phyloP scores from a whole-genome alignment of 1,284 basidiomycete genomes.

The Macrocystidia cucumis region DNA sequence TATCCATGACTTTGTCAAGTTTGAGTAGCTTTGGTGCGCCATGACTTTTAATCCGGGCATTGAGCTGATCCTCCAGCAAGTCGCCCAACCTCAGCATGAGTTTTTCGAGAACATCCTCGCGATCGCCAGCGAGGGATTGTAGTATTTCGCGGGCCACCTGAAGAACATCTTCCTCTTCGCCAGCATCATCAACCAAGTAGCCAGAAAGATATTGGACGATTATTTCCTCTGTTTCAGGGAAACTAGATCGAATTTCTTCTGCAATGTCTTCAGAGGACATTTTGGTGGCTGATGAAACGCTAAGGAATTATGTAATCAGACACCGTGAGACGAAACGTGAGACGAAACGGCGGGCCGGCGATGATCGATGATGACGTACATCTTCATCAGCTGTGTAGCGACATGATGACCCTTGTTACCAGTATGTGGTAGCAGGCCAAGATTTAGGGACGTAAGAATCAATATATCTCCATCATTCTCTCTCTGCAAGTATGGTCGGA shows the following conservation, averaged over 20 bases:
- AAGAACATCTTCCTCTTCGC: conserved; percentile 85
- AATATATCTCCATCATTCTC: conserved; percentile 2
- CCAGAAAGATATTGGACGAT: conserved; percentile 91
- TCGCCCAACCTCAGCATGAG: conserved; percentile 65
- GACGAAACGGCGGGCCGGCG: no score
- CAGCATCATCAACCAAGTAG: conserved; percentile 89
- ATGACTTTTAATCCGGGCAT: conserved; percentile 47
- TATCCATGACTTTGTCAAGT: conserved; percentile 92
- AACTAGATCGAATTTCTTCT: conserved; percentile 68
- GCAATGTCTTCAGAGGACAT: conserved; percentile 67
- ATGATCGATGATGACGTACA: no score
- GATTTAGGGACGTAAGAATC: conserved; percentile 1
- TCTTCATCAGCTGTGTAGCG: no score
- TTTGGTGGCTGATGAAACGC: no score
- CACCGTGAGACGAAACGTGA: no score
- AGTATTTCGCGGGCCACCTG: conserved; percentile 74
- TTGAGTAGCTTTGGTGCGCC: conserved; percentile 59
- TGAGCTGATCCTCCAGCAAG: conserved; percentile 59
- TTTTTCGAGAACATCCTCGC: conserved; percentile 46
- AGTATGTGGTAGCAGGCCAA: no score
- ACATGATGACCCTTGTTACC: no score
- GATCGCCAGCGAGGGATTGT: conserved; percentile 56
- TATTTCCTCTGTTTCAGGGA: conserved; percentile 90
- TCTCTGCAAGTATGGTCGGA: no score
- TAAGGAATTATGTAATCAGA: no score